These are phyloP conservation scores for Starmerella sp. DNA, from an alignment of 805 yeast genomes.

Conservation along the genomic window DNA sequence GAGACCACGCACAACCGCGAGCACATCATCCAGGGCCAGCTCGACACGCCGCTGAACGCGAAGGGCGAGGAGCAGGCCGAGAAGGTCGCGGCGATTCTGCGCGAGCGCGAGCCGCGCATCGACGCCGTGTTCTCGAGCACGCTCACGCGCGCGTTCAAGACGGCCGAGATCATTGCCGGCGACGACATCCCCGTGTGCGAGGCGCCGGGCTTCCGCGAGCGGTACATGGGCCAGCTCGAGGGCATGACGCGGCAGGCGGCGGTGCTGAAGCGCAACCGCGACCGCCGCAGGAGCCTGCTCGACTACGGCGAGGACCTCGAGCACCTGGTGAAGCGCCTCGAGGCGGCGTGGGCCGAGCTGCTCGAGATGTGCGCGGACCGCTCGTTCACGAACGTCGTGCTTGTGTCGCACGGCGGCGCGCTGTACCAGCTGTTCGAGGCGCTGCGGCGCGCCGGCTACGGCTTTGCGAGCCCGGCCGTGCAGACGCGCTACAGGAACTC, in stretches of 20 bases:
- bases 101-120: conserved; percentile 6
- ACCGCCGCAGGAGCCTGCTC: conserved; percentile 6
- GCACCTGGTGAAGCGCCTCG: conserved; percentile 11
- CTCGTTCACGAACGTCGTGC: conserved; percentile 8
- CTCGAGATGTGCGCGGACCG: background rate
- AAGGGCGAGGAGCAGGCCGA: conserved; percentile 21
- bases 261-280: conserved; percentile 1
- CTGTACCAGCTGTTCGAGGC: conserved; percentile 14
- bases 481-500: background rate
- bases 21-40: conserved; percentile 22
- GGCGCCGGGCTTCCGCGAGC: conserved; percentile 17
- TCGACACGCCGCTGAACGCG: conserved; percentile 19
- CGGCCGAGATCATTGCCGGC: conserved; percentile 19
- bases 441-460: background rate
- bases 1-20: conserved; percentile 22
- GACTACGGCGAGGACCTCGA: conserved; percentile 19
- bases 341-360: conserved; percentile 10
- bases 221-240: conserved; percentile 21
- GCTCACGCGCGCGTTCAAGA: conserved; percentile 19
- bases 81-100: conserved; percentile 10
- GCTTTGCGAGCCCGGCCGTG: background rate
- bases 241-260: conserved; percentile 19
- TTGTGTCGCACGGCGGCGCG: conserved; percentile 24
- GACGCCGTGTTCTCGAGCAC: conserved; percentile 21
- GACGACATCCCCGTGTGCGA: background rate